Base-by-base conservation (phyloP, 208 protist genomes). In the Tritrichomonas foetus region DNA sequence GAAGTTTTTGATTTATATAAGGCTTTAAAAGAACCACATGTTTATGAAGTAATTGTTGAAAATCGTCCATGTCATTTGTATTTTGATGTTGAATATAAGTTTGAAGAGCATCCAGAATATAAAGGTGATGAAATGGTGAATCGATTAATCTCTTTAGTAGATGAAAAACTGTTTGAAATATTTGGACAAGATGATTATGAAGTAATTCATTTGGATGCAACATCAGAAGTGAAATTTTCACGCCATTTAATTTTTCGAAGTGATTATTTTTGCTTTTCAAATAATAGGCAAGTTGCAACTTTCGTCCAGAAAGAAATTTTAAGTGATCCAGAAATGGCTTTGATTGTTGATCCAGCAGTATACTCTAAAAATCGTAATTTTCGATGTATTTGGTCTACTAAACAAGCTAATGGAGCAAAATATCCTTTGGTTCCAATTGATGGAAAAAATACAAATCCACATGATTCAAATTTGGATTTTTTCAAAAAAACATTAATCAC, bases 401-500 rank as follows among this genome's bases (percentile, higher is more conserved):
- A 89, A 39, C 0, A 14, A 1, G 47, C 44, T 11, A 89, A 89
- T 44, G 20, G 14, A 39, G 25, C 53, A 20, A 50, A 89, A 57
- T 44, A 61, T 33, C 78, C 44, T 22, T 39, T 89, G 9, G 27
- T 89, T 22, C 78, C 78, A 33, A 57, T 57, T 33, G 30, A 89
- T 61, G 41, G 47, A 0, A 53, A 25, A 27, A 57, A 89, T 57
- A 3, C 20, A 39, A 57, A 41, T 39, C 41, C 47, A 39, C 20
- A n/a, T 13, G 27, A 20, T 22, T 53, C 41, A 27, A 61, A 53
- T 61, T 1, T 49, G 39, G 47, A 89, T 1, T 89, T 57, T 39
- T 89, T 89, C 16, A 89, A 57, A 39, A 53, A 44, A 57, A 89
- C 78, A 39, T 89, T 89, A 57, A 89, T 89, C 39, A 33, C 78